Evolutionary conservation across 2,329 filamentous ascomycete species (phyloP), one percentile per base, ranked within the genome.

Genomic region (Botrytis cinerea): DNA sequence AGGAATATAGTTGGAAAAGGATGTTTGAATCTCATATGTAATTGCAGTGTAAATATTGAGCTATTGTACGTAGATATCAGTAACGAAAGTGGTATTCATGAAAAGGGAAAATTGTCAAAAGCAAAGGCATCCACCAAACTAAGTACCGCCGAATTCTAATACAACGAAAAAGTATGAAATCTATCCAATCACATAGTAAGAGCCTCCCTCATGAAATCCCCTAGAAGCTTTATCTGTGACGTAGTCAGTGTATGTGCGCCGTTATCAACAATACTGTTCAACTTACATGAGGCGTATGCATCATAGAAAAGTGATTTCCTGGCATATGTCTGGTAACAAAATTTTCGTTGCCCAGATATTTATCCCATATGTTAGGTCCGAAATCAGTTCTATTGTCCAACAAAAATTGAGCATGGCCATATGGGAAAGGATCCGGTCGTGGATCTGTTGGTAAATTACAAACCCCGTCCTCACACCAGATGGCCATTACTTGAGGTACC

Each of bases 261-360:
- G 40, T 18, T 18, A 10, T 40, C 1, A 12, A n/a, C 10, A 40
- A 32, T 38, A 22, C 20, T 40, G 57, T 32, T 35, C 3, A 69
- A 77, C 83, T 83, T 82, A 85, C 85, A 75, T 72, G 57, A 45
- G 71, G 71, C 54, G 74, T 70, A 60, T 77, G 75, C 73, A 78
- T 78, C 74, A 78, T 77, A 28, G 77, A 74, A 57, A 78, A 78
- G 71, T 78, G 77, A 70, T 77, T 78, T 46, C 76, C 77, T 22
- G 51, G 35, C 25, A 74, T 74, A 51, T 64, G 75, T 25, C 61
- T 71, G 76, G 87, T 90, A 67, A 85, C 84, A 83, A 92, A 70
- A 4, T 54, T 73, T 45, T 70, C 46, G 59, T 70, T 70, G 3
- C 71, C 64, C 14, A 70, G 46, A 62, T 73, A 73, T 35, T 73